These are phyloP conservation scores for Exophiala viscosa DNA, from an alignment of 2,329 filamentous ascomycete species.

Conservation along the genomic window DNA sequence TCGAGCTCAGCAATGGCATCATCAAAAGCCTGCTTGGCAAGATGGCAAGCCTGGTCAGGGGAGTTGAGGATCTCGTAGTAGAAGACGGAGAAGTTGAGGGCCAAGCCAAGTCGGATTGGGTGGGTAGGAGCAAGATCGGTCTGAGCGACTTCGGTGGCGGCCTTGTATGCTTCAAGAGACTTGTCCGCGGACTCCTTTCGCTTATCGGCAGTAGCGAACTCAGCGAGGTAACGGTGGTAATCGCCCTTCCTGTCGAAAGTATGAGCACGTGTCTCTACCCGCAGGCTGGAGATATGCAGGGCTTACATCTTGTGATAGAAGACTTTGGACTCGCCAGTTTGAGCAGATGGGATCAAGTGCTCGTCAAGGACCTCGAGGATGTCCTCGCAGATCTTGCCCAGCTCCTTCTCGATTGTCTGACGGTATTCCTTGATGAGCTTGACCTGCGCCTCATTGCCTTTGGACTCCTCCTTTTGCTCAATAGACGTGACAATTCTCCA, in stretches of 20 bases:
- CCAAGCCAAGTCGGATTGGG: conserved; percentile 87
- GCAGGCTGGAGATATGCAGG: no score
- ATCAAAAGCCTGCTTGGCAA: conserved; percentile 93
- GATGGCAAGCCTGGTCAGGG: conserved; percentile 94
- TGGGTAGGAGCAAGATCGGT: conserved; percentile 87
- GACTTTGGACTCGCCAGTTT: conserved; percentile 96
- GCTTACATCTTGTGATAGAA: conserved; percentile 99
- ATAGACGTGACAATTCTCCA: conserved; percentile 99
- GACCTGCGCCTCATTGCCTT: conserved; percentile 92
- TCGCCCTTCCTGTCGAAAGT: conserved; percentile 79
- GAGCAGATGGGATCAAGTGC: conserved; percentile 88
- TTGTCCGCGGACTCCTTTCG: conserved; percentile 92
- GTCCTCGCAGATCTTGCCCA: conserved; percentile 96
- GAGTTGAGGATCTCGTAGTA: conserved; percentile 99
- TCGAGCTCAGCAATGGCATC: conserved; percentile 98
- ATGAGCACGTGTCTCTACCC: conserved; percentile 2
- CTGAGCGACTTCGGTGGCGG: conserved; percentile 82
- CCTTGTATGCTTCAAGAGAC: conserved; percentile 96
- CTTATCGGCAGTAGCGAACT: conserved; percentile 91
- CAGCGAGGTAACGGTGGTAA: conserved; percentile 97
- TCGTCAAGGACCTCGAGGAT: conserved; percentile 92
- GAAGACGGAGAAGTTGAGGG: conserved; percentile 96
- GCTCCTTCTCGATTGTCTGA: conserved; percentile 95
- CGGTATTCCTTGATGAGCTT: conserved; percentile 95
- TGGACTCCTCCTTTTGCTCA: conserved; percentile 99